Conservation (phyloP, 441 rosid species). For the Metrosideros polymorpha region DNA sequence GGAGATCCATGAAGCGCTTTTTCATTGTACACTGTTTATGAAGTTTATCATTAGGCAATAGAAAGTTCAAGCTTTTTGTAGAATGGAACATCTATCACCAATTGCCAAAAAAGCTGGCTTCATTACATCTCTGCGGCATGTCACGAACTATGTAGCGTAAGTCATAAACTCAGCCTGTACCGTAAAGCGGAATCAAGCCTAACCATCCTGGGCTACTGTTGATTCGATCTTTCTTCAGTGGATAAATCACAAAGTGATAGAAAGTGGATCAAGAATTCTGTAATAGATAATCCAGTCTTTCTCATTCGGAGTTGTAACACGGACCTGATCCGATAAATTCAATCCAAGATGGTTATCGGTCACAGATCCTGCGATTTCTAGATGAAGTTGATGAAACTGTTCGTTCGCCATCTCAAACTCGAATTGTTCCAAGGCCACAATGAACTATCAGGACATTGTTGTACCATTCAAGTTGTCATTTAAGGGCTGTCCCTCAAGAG, state of each 20-base stretch:
- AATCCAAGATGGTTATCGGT: neutral
- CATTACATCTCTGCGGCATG: neutral
- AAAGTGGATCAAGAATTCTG: neutral
- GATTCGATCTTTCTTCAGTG: neutral
- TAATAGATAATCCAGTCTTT: neutral
- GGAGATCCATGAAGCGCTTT: neutral
- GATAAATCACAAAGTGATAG: neutral
- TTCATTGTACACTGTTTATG: neutral
- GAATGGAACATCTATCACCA: neutral
- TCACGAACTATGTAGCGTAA: neutral
- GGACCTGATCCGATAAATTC: neutral
- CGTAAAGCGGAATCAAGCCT: neutral
- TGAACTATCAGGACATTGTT: neutral
- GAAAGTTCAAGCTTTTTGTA: neutral
- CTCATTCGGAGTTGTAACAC: neutral
- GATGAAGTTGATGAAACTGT: neutral
- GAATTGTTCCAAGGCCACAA: neutral
- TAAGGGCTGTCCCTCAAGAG: neutral
- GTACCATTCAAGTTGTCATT: neutral
- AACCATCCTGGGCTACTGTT: neutral
- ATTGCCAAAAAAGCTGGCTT: neutral
- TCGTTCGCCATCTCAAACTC: neutral
- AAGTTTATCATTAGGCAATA: neutral
- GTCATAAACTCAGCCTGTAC: neutral
- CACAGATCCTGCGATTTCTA: neutral